Percentiles rank a stretch among this genome's conserved stretches.
These are phyloP conservation scores for Penicilliopsis zonata DNA, from an alignment of 495 filamentous ascomycete genomes.

Conservation along the genomic window DNA sequence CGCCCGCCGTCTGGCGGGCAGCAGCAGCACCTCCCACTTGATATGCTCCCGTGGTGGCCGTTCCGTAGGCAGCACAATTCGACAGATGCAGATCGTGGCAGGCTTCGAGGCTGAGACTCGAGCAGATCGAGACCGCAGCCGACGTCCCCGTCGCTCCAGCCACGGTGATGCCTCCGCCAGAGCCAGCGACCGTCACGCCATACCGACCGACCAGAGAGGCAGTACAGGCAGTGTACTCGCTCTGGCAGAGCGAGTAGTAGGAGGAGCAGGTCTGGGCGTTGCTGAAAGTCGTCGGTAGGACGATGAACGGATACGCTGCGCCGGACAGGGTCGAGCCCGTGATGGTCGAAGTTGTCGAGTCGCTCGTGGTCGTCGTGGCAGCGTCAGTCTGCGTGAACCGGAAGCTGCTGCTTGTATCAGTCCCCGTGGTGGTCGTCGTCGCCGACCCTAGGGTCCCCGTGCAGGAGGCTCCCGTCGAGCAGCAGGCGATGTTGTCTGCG, in stretches of 20 bases:
- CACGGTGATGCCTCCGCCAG: conserved; percentile 49
- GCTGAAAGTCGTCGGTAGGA: conserved; percentile 52
- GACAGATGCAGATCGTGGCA: conserved; percentile 45
- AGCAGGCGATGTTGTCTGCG: conserved; percentile 53
- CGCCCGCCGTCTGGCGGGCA: conserved; percentile 15
- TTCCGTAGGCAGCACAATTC: conserved; percentile 37
- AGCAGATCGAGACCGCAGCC: conserved; percentile 52
- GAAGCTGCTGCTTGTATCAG: conserved; percentile 20
- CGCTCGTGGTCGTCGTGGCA: conserved; percentile 14
- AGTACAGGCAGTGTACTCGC: conserved; percentile 52
- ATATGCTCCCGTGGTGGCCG: conserved; percentile 15
- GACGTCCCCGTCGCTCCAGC: conserved; percentile 39
- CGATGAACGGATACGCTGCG: conserved; percentile 49
- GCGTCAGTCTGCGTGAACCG: conserved; percentile 22
- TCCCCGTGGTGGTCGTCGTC: conserved; percentile 9
- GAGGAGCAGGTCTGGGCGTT: conserved; percentile 53
- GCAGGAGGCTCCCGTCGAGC: conserved; percentile 47
- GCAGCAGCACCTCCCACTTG: conserved; percentile 23
- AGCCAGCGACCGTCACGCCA: conserved; percentile 30
- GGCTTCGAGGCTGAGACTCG: conserved; percentile 45
- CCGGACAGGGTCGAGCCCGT: conserved; percentile 31
- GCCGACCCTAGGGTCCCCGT: conserved; percentile 41
- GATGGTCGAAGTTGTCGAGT: conserved; percentile 19
- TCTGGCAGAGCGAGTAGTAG: conserved; percentile 52
- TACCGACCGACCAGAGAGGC: conserved; percentile 40